These are phyloP conservation scores for Solanum hybrid DNA, from an alignment of 305 asterid species.

Conservation along the genomic window DNA sequence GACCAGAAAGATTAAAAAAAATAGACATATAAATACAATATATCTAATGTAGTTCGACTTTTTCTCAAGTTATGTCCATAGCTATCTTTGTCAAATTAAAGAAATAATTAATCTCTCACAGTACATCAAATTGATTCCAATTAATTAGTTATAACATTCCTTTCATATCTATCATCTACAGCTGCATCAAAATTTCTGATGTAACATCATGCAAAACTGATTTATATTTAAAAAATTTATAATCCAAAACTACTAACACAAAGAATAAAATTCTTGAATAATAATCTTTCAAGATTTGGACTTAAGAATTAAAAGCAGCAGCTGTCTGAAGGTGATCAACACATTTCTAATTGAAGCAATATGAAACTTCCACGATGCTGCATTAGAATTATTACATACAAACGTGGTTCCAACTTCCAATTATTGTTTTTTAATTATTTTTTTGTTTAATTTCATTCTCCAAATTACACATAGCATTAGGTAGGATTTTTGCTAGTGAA, in stretches of 20 bases:
- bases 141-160: not conserved
- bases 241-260: not conserved
- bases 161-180: not conserved
- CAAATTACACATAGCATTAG: not conserved
- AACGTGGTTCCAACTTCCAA: conserved; percentile 22
- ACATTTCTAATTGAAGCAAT: not conserved
- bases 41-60: not conserved
- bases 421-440: not conserved
- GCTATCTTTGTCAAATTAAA: not conserved
- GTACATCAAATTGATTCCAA: not conserved
- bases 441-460: not conserved
- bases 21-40: too few relatives aligned
- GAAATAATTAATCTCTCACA: not conserved
- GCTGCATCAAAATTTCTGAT: not conserved
- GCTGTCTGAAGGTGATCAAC: conserved; percentile 20
- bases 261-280: not conserved
- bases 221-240: not conserved
- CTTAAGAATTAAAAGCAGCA: not conserved
- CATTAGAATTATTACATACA: not conserved
- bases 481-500: not conserved
- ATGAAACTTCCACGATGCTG: not conserved
- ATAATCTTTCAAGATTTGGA: conserved; percentile 10
- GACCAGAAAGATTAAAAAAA: not conserved
- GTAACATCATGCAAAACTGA: not conserved
- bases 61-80: not conserved